Base-by-base conservation (phyloP, 169 alveolate species). In the Perkinsus olseni region DNA sequence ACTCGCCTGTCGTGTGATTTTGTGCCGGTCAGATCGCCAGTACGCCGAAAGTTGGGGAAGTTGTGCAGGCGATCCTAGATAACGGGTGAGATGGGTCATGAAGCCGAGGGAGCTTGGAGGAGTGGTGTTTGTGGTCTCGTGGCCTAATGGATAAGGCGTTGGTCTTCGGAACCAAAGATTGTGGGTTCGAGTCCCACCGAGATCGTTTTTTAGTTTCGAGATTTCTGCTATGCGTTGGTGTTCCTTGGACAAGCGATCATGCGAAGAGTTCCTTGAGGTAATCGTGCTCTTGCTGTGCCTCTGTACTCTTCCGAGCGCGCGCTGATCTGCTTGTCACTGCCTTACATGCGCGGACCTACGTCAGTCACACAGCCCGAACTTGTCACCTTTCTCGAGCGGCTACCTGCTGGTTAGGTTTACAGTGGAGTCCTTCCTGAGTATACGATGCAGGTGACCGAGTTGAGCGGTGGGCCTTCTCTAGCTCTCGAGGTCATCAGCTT, bases 121-220 rank as follows among this genome's bases (percentile, higher is more conserved):
- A 13, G 28, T 13, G 13, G 28, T 13, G 1, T 62, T 0, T 28
- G 31, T 62, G 82, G 82, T 62, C 82, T 62, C 97, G 98, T 97
- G 97, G 98, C 98, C 98, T 95, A 97, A 97, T 97, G 98, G 98
- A 97, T 97, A 97, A 95, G 98, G 98, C 98, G 98, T 97, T 98
- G 98, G 98, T 97, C 98, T 97, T 95, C 98, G 98, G 98, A 97
- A 96, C 98, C 98, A 98, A 97, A 97, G 98, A 97, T 96, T 97
- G 98, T 97, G 98, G 98, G 98, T 97, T 97, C 98, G 98, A 97
- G 98, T 97, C 98, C 97, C 97, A 97, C 95, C 97, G 97, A 62
- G 82, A 62, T 62, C 28, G 82, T 24, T 62, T 40, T 62, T 62
- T 24, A 62, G 82, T 13, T 97, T 97, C 94, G 98, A 96, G 93